Evolutionary conservation across 2,329 filamentous ascomycete species (phyloP).

Genomic region (Fusarium tupiense): DNA sequence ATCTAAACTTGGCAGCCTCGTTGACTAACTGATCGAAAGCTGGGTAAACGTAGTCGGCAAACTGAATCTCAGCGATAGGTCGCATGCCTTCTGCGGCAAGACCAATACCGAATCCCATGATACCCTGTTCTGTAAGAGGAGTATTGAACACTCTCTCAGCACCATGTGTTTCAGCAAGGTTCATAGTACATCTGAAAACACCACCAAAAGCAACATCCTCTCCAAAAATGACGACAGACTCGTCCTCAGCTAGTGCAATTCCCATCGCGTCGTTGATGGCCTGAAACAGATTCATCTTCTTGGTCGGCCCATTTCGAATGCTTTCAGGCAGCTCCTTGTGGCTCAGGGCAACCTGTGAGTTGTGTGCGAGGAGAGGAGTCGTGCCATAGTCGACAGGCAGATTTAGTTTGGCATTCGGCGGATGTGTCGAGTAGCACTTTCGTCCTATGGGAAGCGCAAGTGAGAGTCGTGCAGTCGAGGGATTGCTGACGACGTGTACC

Average conservation of each 20-base stretch:
- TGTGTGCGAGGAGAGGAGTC: conserved; percentile 84
- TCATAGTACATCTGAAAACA: conserved; percentile 94
- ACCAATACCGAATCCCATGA: conserved; percentile 93
- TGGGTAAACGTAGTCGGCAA: conserved; percentile 93
- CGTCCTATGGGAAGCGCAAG: conserved; percentile 27
- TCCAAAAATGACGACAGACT: conserved; percentile 89
- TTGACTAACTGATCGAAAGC: conserved; percentile 96
- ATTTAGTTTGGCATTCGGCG: conserved; percentile 76
- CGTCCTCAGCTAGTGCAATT: conserved; percentile 83
- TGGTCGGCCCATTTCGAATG: conserved; percentile 75
- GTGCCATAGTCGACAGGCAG: conserved; percentile 86
- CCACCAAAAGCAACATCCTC: conserved; percentile 98
- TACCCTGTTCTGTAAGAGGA: conserved; percentile 91
- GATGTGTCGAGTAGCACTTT: conserved; percentile 63
- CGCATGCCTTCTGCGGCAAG: conserved; percentile 91
- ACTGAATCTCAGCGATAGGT: conserved; percentile 93
- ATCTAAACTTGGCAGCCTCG: conserved; percentile 89
- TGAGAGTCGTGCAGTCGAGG: conserved; percentile 28
- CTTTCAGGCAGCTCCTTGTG: conserved; percentile 76
- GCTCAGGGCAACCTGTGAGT: conserved; percentile 74
- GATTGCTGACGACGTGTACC: conserved; percentile 35
- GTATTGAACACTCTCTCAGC: conserved; percentile 95
- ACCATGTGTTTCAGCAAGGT: conserved; percentile 87
- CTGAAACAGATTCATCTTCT: conserved; percentile 93
- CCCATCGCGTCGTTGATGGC: conserved; percentile 91